These are phyloP conservation scores for Cynara cardunculus DNA, from an alignment of 129 eudicot genomes.

Conservation along the genomic window DNA sequence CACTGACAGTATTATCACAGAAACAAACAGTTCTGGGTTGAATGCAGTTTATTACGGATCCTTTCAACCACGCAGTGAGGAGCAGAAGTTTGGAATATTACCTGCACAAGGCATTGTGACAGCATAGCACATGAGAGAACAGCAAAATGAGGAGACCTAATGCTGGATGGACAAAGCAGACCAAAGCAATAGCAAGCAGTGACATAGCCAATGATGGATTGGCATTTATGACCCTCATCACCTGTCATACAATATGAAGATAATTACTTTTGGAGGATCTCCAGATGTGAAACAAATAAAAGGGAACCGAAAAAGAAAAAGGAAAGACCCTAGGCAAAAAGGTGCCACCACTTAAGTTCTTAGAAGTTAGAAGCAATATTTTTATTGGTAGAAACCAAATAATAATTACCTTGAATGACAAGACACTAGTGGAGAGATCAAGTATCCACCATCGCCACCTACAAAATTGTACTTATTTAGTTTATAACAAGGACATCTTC, in stretches of 20 bases:
- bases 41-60: not conserved
- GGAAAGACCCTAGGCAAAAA: not conserved
- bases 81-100: conserved; percentile 26
- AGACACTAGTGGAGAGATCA: conserved; percentile 35
- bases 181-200: conserved; percentile 60
- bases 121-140: conserved; percentile 57
- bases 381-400: not conserved
- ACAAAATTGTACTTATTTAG: conserved; percentile 21
- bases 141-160: conserved; percentile 73
- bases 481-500: conserved; percentile 2
- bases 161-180: conserved; percentile 90
- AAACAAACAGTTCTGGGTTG: not conserved
- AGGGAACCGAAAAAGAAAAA: not conserved
- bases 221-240: conserved; percentile 49
- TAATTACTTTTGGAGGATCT: not conserved
- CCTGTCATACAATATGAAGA: conserved; percentile 39
- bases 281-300: conserved; percentile 1
- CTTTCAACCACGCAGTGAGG: not conserved
- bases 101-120: conserved; percentile 89
- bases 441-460: conserved; percentile 80
- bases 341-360: conserved; percentile 10
- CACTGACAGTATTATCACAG: not conserved
- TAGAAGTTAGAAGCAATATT: not conserved
- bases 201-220: conserved; percentile 59
- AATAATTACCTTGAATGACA: conserved; percentile 58